A percentile compares a stretch with the other conserved stretches of the same genome.
Evolutionary conservation across 2,329 filamentous ascomycete genomes (phyloP).

Genomic region (Aspergillus versicolor): DNA sequence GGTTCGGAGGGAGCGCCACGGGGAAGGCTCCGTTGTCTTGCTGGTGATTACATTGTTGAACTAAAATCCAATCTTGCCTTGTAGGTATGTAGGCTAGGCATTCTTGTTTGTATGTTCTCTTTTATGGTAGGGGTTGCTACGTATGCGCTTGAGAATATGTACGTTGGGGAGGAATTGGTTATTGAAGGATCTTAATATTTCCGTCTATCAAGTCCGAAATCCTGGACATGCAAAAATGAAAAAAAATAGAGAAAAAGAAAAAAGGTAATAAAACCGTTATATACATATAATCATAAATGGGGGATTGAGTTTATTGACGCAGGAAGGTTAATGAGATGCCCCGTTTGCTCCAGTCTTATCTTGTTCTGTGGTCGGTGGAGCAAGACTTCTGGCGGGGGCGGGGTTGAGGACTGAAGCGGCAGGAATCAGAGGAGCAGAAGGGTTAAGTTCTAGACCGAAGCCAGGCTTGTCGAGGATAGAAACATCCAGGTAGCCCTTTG

Average conservation of each 20-base stretch:
- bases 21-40: neutral
- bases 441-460: slow-evolving; percentile 85
- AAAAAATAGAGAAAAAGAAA: neutral
- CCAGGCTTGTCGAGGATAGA: slow-evolving; percentile 83
- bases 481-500: slow-evolving; percentile 76
- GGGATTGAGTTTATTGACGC: neutral
- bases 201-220: slow-evolving; percentile 1
- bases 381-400: slow-evolving; percentile 51
- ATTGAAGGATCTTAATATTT: slow-evolving; percentile 2
- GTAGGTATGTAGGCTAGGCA: neutral
- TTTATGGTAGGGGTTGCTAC: no score
- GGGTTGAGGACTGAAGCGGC: slow-evolving; percentile 72
- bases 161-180: neutral
- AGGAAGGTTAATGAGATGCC: slow-evolving; percentile 9
- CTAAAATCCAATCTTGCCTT: neutral
- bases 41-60: neutral
- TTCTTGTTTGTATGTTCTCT: neutral
- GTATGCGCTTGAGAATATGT: no score
- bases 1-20: no score
- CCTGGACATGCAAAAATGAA: neutral
- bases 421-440: slow-evolving; percentile 74
- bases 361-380: slow-evolving; percentile 28
- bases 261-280: slow-evolving; percentile 4
- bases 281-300: slow-evolving; percentile 6
- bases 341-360: slow-evolving; percentile 24